Base-by-base conservation (phyloP, 2,329 filamentous ascomycete species). In the Thermoascus crustaceus region DNA sequence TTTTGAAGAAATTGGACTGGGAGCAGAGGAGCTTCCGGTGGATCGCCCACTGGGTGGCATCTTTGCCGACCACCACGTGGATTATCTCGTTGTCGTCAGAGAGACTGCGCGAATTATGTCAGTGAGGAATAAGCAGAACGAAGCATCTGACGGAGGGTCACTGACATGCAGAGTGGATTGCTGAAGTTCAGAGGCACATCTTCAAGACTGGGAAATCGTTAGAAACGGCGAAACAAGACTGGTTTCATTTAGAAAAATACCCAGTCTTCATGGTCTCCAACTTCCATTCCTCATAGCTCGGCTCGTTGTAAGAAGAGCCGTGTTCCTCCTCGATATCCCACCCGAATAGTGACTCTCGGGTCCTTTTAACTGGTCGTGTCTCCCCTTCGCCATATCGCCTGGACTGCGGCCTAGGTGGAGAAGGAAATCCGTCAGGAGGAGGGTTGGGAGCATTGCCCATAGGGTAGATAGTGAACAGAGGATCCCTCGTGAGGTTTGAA, bases 261-360 rank as follows among this genome's bases (percentile, higher is more conserved):
- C 24, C 14, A 10, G 26, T 14, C 24, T n/a, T n/a, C n/a, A 14
- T 27, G 14, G 17, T 7, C 16, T 34, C 35, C 17, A 34, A 16
- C 5, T 38, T 26, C 34, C 32, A 41, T 41, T 39, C 40, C 24
- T 43, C 40, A 24, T 37, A 40, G 26, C 32, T 43, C 22, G 27
- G 16, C 18, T 38, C 29, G 6, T 13, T 14, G 27, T 18, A 20
- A 22, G 17, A 32, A 14, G 11, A 18, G 14, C n/a, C 17, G 14
- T 19, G 18, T n/a, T 6, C 6, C 7, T 7, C 13, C 29, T 10
- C 6, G 13, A 5, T 16, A 11, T 32, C 30, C 14, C 17, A 13
- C 19, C n/a, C 14, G 18, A 31, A 6, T n/a, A n/a, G n/a, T n/a
- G n/a, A n/a, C n/a, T n/a, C n/a, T n/a, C n/a, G n/a, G n/a, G n/a